Percentiles rank a stretch among this genome's conserved stretches.
phyloP scores from a whole-genome alignment of 106 monocot genomes.

The Vanilla planifolia region DNA sequence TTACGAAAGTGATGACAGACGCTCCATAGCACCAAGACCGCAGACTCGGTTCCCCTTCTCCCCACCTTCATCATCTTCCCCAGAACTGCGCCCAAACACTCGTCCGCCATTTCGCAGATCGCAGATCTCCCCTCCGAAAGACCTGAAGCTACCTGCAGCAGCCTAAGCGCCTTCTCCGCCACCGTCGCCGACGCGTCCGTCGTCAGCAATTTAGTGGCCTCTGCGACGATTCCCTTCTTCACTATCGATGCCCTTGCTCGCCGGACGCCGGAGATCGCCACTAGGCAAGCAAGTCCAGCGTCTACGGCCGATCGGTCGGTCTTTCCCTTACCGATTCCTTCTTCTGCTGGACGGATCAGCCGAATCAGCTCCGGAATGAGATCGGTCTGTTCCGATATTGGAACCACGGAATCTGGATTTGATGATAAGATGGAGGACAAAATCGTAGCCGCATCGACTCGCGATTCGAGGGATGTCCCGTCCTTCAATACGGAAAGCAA shows the following conservation, averaged over 20 bases:
- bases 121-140: slow-evolving; percentile 34
- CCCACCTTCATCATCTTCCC: slow-evolving; percentile 25
- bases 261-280: slow-evolving; percentile 11
- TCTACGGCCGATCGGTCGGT: slow-evolving; percentile 12
- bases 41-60: slow-evolving; percentile 30
- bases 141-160: slow-evolving; percentile 39
- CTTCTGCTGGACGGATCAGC: slow-evolving; percentile 13
- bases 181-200: slow-evolving; percentile 4
- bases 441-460: slow-evolving; percentile 32
- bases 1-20: slow-evolving; percentile 57
- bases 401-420: slow-evolving; percentile 4
- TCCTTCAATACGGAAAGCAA: slow-evolving; percentile 16
- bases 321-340: slow-evolving; percentile 19
- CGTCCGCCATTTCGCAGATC: slow-evolving; percentile 11
- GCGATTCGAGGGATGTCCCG: slow-evolving; percentile 11
- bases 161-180: slow-evolving; percentile 30
- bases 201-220: background rate
- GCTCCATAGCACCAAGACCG: slow-evolving; percentile 66
- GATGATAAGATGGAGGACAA: slow-evolving; percentile 15
- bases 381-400: slow-evolving; percentile 21
- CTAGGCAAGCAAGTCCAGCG: slow-evolving; percentile 32
- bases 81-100: slow-evolving; percentile 4
- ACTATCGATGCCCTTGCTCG: slow-evolving; percentile 25
- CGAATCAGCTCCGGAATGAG: slow-evolving; percentile 38
- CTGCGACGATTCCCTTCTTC: slow-evolving; percentile 23